Base-by-base conservation (phyloP, 352 stramenopile genomes). In the Globisporangium acanthophoron region DNA sequence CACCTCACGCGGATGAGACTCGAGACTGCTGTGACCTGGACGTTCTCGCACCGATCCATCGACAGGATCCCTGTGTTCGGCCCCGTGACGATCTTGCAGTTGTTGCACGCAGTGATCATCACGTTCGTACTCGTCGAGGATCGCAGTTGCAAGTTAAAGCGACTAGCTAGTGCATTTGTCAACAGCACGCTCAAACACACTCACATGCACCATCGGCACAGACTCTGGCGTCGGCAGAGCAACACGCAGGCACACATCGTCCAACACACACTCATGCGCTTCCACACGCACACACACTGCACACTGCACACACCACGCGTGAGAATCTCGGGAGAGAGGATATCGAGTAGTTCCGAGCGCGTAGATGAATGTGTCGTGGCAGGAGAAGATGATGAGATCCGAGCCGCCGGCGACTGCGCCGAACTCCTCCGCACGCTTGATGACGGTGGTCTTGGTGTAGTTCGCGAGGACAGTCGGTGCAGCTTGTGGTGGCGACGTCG, bases 61-160 rank as follows among this genome's bases (percentile, higher is more conserved):
- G 92, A 91, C 21, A 97, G 70, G 52, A 98, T 85, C 5, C 93
- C 93, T 18, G 85, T 91, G 52, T 95, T 96, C 24, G 94, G 93
- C n/a, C 89, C 94, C n/a, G 94, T 84, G 46, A 99, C 84, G 58
- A 99, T 96, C 37, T 89, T 97, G 75, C 94, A 98, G 65, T 98
- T 97, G 57, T 94, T 95, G 69, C 93, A 98, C 27, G 84, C 90
- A 21, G 88, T 87, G 69, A 98, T 90, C 53, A 87, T 97, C 47
- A 95, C 92, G 72, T 98, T 90, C 45, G 80, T 90, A 54, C 55
- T 67, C 56, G 20, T 47, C 24, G 52, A 40, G 13, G 8, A 16
- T 3, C 5, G 27, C 55, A 65, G 55, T 35, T 56, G 33, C n/a
- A 11, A 27, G 76, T 88, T 78, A 87, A 90, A 77, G 77, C 76